Base-by-base conservation (phyloP, 1,284 basidiomycete genomes). In the Tilletia caries region DNA sequence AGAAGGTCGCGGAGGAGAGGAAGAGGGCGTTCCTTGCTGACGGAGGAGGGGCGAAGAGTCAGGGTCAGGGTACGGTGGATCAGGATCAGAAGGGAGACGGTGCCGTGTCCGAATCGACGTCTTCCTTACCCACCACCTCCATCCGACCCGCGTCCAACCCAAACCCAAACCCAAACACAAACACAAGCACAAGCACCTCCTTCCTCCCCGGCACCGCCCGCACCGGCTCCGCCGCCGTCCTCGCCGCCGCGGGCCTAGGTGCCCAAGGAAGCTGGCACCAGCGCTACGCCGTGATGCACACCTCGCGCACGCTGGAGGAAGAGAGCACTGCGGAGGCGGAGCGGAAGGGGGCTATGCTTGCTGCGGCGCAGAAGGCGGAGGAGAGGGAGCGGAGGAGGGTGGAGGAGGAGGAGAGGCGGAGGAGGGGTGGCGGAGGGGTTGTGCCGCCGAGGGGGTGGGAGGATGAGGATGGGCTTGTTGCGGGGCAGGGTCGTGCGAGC, bases 281-380 rank as follows among this genome's bases (percentile, higher is more conserved):
- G 48, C 48, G 48, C 12, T 50, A 50, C 48, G 48, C 48, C 48
- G 48, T 50, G 12, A 50, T 50, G 48, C 48, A 50, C 48, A 50
- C 48, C 48, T 50, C 48, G 1, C 48, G 48, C 2, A 25, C 23
- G 13, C 3, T 50, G 12, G 48, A 50, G 48, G 20, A 50, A 25
- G 48, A 50, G 48, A 25, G 13, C 12, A 8, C 48, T 8, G 48
- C 20, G 13, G 48, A 50, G 48, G 48, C 48, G 12, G 48, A 50
- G 48, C 48, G 48, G 48, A 50, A 50, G 48, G 8, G 48, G 3
- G 12, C 20, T 6, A 50, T 50, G 1, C 20, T 50, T 6, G 48
- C 48, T 50, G 48, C 48, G 48, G 48, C 48, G 48, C 48, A 50
- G 23, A 50, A 50, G 48, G 48, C 48, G 48, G 48, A 50, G 3